These are phyloP conservation scores for Bipolaris gigantea DNA, from an alignment of 2,329 filamentous ascomycete genomes.

Conservation along the genomic window DNA sequence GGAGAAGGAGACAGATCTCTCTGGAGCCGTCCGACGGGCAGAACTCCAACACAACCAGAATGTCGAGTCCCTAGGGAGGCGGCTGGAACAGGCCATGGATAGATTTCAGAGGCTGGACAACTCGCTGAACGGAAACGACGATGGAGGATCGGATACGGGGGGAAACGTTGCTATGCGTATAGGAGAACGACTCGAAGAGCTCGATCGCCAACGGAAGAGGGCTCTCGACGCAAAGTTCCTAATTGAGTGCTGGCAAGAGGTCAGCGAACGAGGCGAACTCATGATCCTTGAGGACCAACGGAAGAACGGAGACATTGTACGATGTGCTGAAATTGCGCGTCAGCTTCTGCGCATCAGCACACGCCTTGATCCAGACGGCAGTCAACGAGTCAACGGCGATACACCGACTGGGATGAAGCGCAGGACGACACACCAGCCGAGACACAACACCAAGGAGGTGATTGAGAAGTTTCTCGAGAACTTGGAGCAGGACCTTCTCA, in stretches of 20 bases:
- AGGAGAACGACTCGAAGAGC: slow-evolving; percentile 87
- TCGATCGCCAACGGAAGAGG: slow-evolving; percentile 86
- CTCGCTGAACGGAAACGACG: slow-evolving; percentile 69
- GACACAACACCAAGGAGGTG: slow-evolving; percentile 75
- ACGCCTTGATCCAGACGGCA: slow-evolving; percentile 77
- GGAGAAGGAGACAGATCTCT: slow-evolving; percentile 84
- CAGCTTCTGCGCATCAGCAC: slow-evolving; percentile 94
- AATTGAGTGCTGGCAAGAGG: slow-evolving; percentile 95
- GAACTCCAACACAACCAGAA: slow-evolving; percentile 92
- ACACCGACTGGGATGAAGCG: slow-evolving; percentile 54
- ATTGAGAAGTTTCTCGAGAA: slow-evolving; percentile 97
- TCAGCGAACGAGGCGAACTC: slow-evolving; percentile 85
- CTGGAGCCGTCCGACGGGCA: slow-evolving; percentile 85
- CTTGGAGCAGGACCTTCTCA: slow-evolving; percentile 89
- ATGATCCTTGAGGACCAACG: slow-evolving; percentile 87
- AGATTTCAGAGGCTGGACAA: slow-evolving; percentile 89
- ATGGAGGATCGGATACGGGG: slow-evolving; percentile 59
- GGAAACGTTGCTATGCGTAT: slow-evolving; percentile 94
- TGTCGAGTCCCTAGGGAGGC: slow-evolving; percentile 80
- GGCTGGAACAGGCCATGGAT: slow-evolving; percentile 88
- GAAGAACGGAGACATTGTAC: slow-evolving; percentile 85
- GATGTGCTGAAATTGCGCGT: slow-evolving; percentile 89
- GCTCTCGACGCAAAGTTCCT: slow-evolving; percentile 93
- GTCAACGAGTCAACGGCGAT: slow-evolving; percentile 40
- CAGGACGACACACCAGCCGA: slow-evolving; percentile 43